Conservation (phyloP, 495 filamentous ascomycete genomes). For the Aspergillus diversus region DNA sequence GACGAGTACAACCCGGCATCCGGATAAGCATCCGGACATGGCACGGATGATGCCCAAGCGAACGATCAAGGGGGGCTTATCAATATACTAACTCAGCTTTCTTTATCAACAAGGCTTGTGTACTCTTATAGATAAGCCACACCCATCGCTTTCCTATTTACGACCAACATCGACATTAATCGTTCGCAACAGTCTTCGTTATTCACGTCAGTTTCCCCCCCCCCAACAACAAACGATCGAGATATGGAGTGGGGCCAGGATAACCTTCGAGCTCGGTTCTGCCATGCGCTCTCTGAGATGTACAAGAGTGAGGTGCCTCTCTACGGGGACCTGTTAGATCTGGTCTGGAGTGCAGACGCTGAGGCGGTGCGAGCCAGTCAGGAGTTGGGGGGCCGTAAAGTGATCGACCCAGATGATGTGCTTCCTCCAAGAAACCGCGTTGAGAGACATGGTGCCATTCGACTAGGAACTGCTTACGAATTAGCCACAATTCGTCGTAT, state of each 20-base stretch:
- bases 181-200: too few relatives aligned
- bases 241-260: conserved; percentile 30
- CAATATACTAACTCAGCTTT: too few relatives aligned
- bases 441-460: conserved; percentile 50
- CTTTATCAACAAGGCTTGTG: too few relatives aligned
- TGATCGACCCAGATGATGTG: conserved; percentile 31
- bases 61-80: too few relatives aligned
- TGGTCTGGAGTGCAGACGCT: conserved; percentile 38
- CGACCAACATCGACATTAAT: background rate
- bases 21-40: conserved; percentile 8
- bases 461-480: conserved; percentile 44
- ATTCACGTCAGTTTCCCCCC: too few relatives aligned
- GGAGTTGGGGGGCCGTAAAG: background rate
- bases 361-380: conserved; percentile 27
- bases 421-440: conserved; percentile 36
- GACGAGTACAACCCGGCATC: conserved; percentile 8
- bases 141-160: too few relatives aligned
- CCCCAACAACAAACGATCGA: background rate
- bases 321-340: conserved; percentile 40
- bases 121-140: too few relatives aligned
- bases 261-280: conserved; percentile 37
- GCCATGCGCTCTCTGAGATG: conserved; percentile 43
- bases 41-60: too few relatives aligned
- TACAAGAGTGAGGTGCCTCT: conserved; percentile 46
- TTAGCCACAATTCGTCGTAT: conserved; percentile 42